Percentiles rank a stretch among this genome's conserved stretches.
phyloP scores from a whole-genome alignment of 1,284 basidiomycete genomes.

The Ustilago lituana region DNA sequence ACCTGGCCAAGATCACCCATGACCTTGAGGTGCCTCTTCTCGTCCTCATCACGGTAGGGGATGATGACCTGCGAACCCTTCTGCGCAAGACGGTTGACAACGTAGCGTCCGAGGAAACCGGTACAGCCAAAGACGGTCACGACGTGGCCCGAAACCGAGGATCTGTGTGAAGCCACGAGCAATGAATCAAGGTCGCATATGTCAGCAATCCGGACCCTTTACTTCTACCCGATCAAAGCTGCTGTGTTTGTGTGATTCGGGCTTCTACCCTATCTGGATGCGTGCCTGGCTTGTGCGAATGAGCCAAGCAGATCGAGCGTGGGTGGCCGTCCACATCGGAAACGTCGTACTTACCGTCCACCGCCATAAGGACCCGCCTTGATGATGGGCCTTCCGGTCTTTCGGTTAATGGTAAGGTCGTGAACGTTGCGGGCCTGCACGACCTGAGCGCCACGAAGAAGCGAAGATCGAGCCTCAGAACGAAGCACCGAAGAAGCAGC shows the following conservation, averaged over 20 bases:
- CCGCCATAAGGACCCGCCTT: constrained; percentile 63
- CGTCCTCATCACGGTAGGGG: constrained; percentile 95
- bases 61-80: constrained; percentile 92
- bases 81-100: constrained; percentile 78
- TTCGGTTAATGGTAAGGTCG: constrained; percentile 65
- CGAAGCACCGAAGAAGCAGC: constrained; percentile 37
- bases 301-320: not conserved
- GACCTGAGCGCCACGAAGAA: constrained; percentile 40
- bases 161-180: constrained; percentile 27
- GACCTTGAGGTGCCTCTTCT: constrained; percentile 87
- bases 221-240: too few relatives aligned
- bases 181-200: not conserved
- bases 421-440: constrained; percentile 53
- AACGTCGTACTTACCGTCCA: constrained; percentile 53
- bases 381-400: constrained; percentile 64
- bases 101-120: constrained; percentile 92
- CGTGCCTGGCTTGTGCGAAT: constrained; percentile 6
- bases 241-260: too few relatives aligned
- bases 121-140: constrained; percentile 98
- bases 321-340: not conserved
- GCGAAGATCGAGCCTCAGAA: constrained; percentile 36
- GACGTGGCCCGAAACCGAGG: constrained; percentile 72
- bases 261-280: too few relatives aligned
- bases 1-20: constrained; percentile 98
- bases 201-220: constrained; percentile 11